Base-by-base conservation (phyloP, 1,284 basidiomycete species). In the Cutaneotrichosporon dermatis region DNA sequence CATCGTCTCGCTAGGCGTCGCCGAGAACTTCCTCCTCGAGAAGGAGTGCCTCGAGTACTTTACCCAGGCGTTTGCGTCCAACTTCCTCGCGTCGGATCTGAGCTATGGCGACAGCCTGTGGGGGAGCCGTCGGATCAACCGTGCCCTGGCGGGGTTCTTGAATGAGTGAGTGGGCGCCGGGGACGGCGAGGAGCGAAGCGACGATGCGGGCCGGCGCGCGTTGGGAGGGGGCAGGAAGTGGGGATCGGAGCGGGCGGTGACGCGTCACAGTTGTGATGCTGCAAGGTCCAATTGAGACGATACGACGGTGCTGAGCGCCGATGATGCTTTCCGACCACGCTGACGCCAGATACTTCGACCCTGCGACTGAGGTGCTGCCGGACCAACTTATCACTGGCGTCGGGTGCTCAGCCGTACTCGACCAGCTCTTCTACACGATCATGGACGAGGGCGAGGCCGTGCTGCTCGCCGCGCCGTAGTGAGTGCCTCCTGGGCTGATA, bases 1-100 rank as follows among this genome's bases (percentile, higher is more conserved):
- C 3, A 77, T 79, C 53, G 73, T 79, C n/a, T 78, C 77, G 4
- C 66, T 79, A 12, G 78, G 79, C n/a, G 76, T 79, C 2, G 78
- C 79, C 1, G 79, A 79, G 65, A 79, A 80, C 66, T 76, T 76
- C 46, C 61, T 78, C 51, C 75, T 76, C 67, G 70, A 76, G 61
- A 65, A 70, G 33, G 72, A 76, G 61, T 76, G 72, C 60, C 45
- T 72, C 52, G 69, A 73, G 58, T 71, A 75, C 61, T 77, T 76
- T 58, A 58, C 64, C 0, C 67, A 70, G 39, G 72, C 74, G 6
- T 69, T 80, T 40, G 51, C 49, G 3, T 48, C 66, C 37, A 72
- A 71, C 61, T 68, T 75, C 43, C 65, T 68, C 0, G 50, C 62
- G 0, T 64, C 68, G 2, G 75, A 76, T 51, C 58, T 77, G 34